Evolutionary conservation across 2,329 filamentous ascomycete genomes (phyloP), one percentile per base, ranked within the genome.

Genomic region (Neofusicoccum kwambonambiense): DNA sequence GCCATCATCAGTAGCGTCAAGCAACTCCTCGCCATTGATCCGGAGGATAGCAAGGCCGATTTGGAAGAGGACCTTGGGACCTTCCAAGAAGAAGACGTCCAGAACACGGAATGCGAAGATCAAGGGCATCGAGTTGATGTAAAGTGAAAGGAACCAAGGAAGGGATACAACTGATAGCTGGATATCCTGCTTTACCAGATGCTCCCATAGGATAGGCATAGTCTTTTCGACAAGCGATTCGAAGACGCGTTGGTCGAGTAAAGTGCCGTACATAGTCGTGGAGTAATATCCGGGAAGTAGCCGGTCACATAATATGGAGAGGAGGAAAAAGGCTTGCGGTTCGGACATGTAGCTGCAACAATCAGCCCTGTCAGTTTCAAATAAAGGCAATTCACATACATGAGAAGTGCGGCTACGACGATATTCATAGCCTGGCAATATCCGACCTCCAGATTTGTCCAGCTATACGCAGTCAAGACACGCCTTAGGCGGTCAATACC

Each of bases 361-460:
- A 70, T 79, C 69, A 78, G 73, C 72, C 62, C 61, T 57, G 45
- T 66, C 62, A 58, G 35, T 7, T 47, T 4, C 13, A 11, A 37
- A 42, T 15, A 27, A 31, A 35, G 19, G 15, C 35, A 42, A 34
- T 15, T 8, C 60, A 79, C 84, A 69, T 81, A 89, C 83, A 99
- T 99, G 71, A 99, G 85, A 65, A 99, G 82, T n/a, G 95, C 95
- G 17, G 95, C 95, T 63, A 97, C 94, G 39, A 99, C 95, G 70
- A 99, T 99, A 77, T 99, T 99, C 95, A 99, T 99, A 67, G 95
- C 95, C 79, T 99, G 95, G 77, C 95, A 99, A 78, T 99, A 99
- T 69, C 95, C 95, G 64, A 99, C 93, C 69, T 97, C 93, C 62
- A 91, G 86, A 72, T 99, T 95, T 56, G 90, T 91, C 95, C 95